Evolutionary conservation across 2,329 filamentous ascomycete genomes (phyloP).

Genomic region (Colletotrichum orchidophilum): DNA sequence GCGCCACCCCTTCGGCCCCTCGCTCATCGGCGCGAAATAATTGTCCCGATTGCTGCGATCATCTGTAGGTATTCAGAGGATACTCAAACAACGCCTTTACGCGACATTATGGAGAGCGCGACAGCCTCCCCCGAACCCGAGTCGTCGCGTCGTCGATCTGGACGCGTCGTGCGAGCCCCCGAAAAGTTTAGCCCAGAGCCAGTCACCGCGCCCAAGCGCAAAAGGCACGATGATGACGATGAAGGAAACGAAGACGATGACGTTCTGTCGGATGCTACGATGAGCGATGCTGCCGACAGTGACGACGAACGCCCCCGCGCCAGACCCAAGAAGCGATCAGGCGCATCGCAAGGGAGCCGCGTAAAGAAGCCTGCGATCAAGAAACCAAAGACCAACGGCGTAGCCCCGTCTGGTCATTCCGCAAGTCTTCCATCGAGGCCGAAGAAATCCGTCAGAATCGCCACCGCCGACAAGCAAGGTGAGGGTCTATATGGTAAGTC

Average conservation of each 20-base stretch:
- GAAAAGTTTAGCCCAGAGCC: slow-evolving; percentile 68
- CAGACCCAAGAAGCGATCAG: slow-evolving; percentile 27
- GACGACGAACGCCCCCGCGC: slow-evolving; percentile 41
- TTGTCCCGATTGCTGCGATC: slow-evolving; percentile 23
- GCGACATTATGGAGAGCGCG: slow-evolving; percentile 59
- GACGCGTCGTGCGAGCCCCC: slow-evolving; percentile 71
- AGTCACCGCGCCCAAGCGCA: slow-evolving; percentile 63
- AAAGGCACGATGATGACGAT: slow-evolving; percentile 61
- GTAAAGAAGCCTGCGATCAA: slow-evolving; percentile 68
- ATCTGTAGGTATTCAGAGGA: background rate
- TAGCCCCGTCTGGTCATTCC: slow-evolving; percentile 43
- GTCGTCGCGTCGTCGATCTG: slow-evolving; percentile 70
- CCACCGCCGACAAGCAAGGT: slow-evolving; percentile 57
- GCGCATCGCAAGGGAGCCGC: slow-evolving; percentile 50
- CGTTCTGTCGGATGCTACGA: slow-evolving; percentile 55
- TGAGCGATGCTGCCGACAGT: slow-evolving; percentile 58
- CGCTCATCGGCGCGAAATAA: slow-evolving; percentile 33
- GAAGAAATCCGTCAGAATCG: slow-evolving; percentile 65
- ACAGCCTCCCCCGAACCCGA: slow-evolving; percentile 62
- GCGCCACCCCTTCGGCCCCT: slow-evolving; percentile 18
- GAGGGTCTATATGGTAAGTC: slow-evolving; percentile 65
- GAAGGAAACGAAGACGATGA: slow-evolving; percentile 59
- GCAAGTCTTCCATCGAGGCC: slow-evolving; percentile 61
- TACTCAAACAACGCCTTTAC: background rate
- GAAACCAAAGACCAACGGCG: slow-evolving; percentile 71